Conservation (phyloP, 2,329 filamentous ascomycete species). For the Parastagonospora nodorum region DNA sequence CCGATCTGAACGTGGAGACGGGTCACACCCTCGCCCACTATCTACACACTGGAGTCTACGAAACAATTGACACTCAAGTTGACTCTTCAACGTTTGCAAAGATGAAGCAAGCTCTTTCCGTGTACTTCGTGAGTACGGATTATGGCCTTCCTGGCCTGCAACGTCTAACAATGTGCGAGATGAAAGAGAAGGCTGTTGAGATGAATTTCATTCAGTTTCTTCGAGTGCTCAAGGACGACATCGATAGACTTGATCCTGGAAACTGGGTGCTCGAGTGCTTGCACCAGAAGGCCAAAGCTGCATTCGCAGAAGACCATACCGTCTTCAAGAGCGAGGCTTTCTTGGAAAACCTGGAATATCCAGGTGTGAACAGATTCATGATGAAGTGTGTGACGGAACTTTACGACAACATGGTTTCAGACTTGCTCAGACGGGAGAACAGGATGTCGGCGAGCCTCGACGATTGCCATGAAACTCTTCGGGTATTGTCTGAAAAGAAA, state of each 20-base stretch:
- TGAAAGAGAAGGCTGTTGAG: background rate
- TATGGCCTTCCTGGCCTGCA: conserved; percentile 1
- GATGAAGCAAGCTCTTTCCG: conserved; percentile 3
- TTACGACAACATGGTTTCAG: conserved; percentile 1
- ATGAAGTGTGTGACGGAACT: background rate
- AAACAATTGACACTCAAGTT: background rate
- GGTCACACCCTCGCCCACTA: background rate
- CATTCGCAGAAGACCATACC: conserved; percentile 1
- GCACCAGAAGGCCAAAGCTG: background rate
- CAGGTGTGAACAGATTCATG: conserved; percentile 1
- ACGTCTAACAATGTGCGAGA: conserved; percentile 2
- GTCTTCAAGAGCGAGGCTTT: background rate
- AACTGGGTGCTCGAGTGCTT: conserved; percentile 3
- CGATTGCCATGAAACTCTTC: background rate
- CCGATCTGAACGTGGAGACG: background rate
- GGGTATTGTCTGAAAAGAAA: background rate
- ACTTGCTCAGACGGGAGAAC: background rate
- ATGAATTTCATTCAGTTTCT: conserved; percentile 1
- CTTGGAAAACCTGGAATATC: background rate
- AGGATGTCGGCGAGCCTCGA: background rate
- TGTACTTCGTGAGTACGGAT: background rate
- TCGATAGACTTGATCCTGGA: background rate
- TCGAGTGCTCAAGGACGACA: background rate
- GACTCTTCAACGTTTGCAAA: background rate
- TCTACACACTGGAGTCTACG: background rate